These are phyloP conservation scores for Suillus discolor DNA, from an alignment of 768 basidiomycete species.

Conservation along the genomic window DNA sequence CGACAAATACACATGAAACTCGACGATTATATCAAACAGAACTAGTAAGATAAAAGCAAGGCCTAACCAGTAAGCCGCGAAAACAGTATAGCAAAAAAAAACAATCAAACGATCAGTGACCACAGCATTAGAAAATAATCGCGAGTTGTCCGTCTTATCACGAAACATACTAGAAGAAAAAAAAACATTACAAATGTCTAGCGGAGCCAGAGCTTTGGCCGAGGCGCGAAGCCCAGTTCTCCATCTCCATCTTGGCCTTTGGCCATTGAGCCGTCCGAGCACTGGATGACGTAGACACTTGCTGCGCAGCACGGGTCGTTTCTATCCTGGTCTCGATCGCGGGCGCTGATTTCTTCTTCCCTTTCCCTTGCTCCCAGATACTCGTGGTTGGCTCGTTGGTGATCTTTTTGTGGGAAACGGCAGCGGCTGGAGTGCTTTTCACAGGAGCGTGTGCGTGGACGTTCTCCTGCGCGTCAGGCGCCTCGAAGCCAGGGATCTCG, in stretches of 20 bases:
- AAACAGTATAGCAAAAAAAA: slow-evolving; percentile 5
- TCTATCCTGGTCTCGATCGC: slow-evolving; percentile 1
- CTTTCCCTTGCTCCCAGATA: slow-evolving; percentile 28
- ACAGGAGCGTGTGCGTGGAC: background rate
- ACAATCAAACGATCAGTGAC: background rate
- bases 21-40: background rate
- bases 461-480: slow-evolving; percentile 10
- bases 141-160: background rate
- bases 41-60: slow-evolving; percentile 6
- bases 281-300: slow-evolving; percentile 25
- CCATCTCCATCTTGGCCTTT: slow-evolving; percentile 33
- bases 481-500: slow-evolving; percentile 19
- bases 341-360: slow-evolving; percentile 22
- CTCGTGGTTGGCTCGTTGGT: slow-evolving; percentile 5
- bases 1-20: slow-evolving; percentile 1
- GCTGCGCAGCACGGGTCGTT: slow-evolving; percentile 22
- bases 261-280: slow-evolving; percentile 33
- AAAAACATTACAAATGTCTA: slow-evolving; percentile 29
- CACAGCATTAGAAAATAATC: slow-evolving; percentile 6
- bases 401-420: slow-evolving; percentile 12
- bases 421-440: background rate
- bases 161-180: background rate
- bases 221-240: slow-evolving; percentile 33
- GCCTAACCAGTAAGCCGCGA: background rate
- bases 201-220: slow-evolving; percentile 34